Evolutionary conservation across 257 asterid species (phyloP).

Genomic region (Solanum bulbocastanum): DNA sequence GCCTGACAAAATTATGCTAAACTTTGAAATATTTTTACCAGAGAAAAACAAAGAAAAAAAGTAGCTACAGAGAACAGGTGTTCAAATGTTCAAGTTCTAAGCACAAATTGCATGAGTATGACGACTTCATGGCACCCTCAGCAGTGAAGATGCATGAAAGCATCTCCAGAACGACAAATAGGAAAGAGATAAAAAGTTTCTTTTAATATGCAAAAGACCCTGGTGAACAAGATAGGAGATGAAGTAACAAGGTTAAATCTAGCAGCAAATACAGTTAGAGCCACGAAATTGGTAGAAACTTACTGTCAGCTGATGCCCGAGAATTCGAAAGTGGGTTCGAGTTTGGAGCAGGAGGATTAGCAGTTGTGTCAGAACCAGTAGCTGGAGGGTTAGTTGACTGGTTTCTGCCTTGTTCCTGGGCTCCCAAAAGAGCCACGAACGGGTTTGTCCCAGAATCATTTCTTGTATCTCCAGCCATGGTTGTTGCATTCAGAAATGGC

Average conservation of each 20-base stretch:
- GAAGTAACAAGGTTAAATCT: not conserved
- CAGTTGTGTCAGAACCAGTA: constrained; percentile 14
- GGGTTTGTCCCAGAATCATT: constrained; percentile 32
- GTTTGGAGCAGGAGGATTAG: constrained; percentile 39
- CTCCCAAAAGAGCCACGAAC: constrained; percentile 28
- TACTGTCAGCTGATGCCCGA: constrained; percentile 37
- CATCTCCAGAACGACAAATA: not conserved
- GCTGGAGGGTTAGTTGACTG: constrained; percentile 18
- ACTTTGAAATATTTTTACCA: not conserved
- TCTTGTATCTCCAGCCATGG: constrained; percentile 33
- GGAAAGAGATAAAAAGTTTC: not conserved
- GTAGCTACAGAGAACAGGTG: not conserved
- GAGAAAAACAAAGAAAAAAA: not conserved
- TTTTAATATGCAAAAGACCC: not conserved
- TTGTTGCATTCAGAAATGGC: constrained; percentile 44
- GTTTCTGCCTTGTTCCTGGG: constrained; percentile 16
- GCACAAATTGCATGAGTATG: not conserved
- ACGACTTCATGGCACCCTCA: not conserved
- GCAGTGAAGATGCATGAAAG: not conserved
- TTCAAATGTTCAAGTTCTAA: not conserved
- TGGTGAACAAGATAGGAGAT: not conserved
- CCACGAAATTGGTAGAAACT: constrained; percentile 1
- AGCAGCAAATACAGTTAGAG: not conserved
- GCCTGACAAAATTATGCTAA: not conserved
- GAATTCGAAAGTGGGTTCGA: constrained; percentile 51